Percentiles rank a stretch among this genome's conserved stretches.
phyloP scores from a whole-genome alignment of 495 filamentous ascomycete species.

The Neurospora sp. region DNA sequence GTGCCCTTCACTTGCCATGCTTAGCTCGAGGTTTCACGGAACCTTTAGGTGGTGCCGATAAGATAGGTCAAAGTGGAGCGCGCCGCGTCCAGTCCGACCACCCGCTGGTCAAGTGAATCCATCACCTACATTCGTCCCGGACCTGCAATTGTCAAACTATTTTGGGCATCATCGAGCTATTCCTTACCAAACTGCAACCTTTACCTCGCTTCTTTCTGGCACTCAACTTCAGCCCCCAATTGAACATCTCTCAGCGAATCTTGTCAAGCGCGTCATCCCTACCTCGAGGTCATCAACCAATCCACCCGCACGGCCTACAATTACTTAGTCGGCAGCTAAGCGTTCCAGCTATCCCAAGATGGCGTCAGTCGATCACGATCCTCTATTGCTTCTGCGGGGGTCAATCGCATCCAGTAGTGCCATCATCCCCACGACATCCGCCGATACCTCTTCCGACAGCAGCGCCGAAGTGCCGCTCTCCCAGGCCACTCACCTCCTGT shows the following conservation, averaged over 20 bases:
- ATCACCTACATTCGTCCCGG: not conserved
- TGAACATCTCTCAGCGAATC: not conserved
- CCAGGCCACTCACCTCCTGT: constrained; percentile 72
- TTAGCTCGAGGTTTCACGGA: not conserved
- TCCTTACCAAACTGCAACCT: not conserved
- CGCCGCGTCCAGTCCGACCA: not conserved
- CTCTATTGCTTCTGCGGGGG: constrained; percentile 68
- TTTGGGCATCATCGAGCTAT: not conserved
- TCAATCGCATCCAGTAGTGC: constrained; percentile 55
- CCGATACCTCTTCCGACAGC: constrained; percentile 35
- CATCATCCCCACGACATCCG: constrained; percentile 61
- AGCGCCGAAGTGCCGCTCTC: constrained; percentile 44
- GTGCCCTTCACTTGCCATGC: not conserved
- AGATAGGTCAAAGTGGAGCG: not conserved
- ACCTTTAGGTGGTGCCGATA: not conserved
- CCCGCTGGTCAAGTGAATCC: not conserved
- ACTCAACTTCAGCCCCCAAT: not conserved
- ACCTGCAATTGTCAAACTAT: not conserved
- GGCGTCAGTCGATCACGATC: constrained; percentile 44
- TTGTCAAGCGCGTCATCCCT: not conserved
- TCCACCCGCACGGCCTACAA: not conserved
- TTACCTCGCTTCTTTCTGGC: not conserved
- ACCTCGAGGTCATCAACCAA: not conserved
- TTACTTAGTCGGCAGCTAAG: not conserved
- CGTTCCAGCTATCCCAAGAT: constrained; percentile 14